phyloP scores from a whole-genome alignment of 1,284 basidiomycete species.

The Cerioporus squamosus region DNA sequence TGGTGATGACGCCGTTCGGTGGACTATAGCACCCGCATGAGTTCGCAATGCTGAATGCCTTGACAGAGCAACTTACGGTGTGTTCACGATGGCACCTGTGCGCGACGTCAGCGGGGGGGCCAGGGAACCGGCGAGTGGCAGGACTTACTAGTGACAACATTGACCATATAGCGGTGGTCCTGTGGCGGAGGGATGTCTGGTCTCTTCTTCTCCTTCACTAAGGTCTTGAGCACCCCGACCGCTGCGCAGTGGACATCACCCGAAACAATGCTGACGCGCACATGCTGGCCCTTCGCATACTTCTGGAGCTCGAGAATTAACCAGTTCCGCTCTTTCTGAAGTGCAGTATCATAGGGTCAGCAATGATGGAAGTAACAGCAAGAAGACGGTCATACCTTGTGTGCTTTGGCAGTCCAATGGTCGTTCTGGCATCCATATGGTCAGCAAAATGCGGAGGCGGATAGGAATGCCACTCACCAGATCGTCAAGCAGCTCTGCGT shows the following conservation, averaged over 20 bases:
- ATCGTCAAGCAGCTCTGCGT: slow-evolving; percentile 92
- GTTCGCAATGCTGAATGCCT: not conserved
- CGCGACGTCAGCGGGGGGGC: not conserved
- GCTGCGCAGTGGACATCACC: slow-evolving; percentile 93
- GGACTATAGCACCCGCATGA: slow-evolving; percentile 41
- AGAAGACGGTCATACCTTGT: slow-evolving; percentile 58
- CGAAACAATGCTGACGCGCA: slow-evolving; percentile 84
- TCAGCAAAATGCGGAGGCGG: too few species aligned
- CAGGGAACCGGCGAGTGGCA: not conserved
- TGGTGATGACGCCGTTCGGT: slow-evolving; percentile 75
- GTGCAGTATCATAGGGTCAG: not conserved
- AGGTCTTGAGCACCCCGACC: slow-evolving; percentile 79
- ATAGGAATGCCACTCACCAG: slow-evolving; percentile 51
- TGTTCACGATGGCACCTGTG: slow-evolving; percentile 81
- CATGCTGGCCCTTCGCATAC: slow-evolving; percentile 60
- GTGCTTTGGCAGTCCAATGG: slow-evolving; percentile 84
- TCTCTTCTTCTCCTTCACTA: slow-evolving; percentile 52
- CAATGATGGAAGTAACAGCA: not conserved
- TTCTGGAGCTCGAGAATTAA: slow-evolving; percentile 81
- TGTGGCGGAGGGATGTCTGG: slow-evolving; percentile 50
- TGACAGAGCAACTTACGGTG: slow-evolving; percentile 56
- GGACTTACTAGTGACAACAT: slow-evolving; percentile 71
- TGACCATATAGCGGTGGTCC: slow-evolving; percentile 90
- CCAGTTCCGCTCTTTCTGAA: slow-evolving; percentile 88
- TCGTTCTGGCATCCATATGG: slow-evolving; percentile 63